Evolutionary conservation across 352 stramenopile species (phyloP), one percentile per base, ranked within the genome.

Genomic region (Globisporangium cederbergense): DNA sequence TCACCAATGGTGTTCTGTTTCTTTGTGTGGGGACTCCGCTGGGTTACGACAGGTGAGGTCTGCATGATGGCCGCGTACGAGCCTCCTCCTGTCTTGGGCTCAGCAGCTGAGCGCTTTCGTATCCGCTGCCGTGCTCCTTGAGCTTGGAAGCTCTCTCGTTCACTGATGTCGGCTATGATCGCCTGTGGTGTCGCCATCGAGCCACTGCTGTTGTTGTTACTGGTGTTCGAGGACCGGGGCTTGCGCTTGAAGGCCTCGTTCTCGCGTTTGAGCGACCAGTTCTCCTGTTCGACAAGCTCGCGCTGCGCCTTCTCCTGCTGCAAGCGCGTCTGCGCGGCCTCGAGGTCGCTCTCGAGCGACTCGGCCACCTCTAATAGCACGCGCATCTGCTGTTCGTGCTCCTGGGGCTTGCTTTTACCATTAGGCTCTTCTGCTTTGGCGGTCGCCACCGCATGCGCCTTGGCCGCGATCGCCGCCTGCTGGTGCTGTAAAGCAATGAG

Each of bases 321-420:
- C 3, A 83, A 74, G 3, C 73, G 67, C 2, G 67, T 55, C 42
- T 87, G 77, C 1, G 79, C 67, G 0, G 62, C 66, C 55, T 89
- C 80, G 9, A 91, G 52, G 30, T 91, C 82, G 14, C 58, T 76
- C 62, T 91, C 83, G 0, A 91, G 77, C 0, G 70, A 73, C 64
- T 90, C 80, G 9, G 80, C 81, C 0, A 89, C 80, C 38, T 90
- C 80, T 7, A 91, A 70, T 9, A 91, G 68, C 51, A 78, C 58
- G n/a, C 86, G 82, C 43, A 88, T 77, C 59, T 89, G 79, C 43
- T 63, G 65, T 7, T 72, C 68, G 4, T 62, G 46, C 20, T 65
- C 50, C 11, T 57, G 65, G 14, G 45, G 45, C 2, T 49, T 13
- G 3, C n/a, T 55, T 13, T 5, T 9, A 20, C 11, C 18, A 20